Evolutionary conservation across 306 rosid genomes (phyloP).

Genomic region (Vigna nakashimae): DNA sequence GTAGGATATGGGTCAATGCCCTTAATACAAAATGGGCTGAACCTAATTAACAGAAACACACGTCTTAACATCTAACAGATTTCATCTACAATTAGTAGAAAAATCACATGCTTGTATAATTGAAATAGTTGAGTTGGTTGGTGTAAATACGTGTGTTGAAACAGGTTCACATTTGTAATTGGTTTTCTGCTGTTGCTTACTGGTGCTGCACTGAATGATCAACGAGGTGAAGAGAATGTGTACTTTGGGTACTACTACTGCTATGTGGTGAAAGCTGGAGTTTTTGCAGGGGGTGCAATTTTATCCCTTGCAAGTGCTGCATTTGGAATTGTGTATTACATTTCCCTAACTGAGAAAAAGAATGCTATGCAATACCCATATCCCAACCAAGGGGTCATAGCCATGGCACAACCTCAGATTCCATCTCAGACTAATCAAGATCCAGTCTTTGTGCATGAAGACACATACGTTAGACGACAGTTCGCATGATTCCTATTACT

Average conservation of each 20-base stretch:
- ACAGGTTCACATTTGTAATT: slow-evolving; percentile 75
- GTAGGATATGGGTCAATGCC: no score
- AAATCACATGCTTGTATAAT: neutral
- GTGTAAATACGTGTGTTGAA: no score
- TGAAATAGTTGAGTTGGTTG: neutral
- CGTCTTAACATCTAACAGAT: no score
- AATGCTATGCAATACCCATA: slow-evolving; percentile 40
- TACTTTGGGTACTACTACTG: slow-evolving; percentile 73
- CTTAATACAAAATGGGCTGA: no score
- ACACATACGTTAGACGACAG: slow-evolving; percentile 84
- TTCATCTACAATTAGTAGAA: slow-evolving; percentile 1
- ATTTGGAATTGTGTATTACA: slow-evolving; percentile 72
- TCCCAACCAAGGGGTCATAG: slow-evolving; percentile 71
- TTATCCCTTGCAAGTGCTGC: slow-evolving; percentile 63
- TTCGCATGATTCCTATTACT: slow-evolving; percentile 59
- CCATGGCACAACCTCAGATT: slow-evolving; percentile 88
- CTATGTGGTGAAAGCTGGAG: slow-evolving; percentile 83
- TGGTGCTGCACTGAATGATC: slow-evolving; percentile 73
- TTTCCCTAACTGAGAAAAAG: slow-evolving; percentile 57
- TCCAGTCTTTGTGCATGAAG: slow-evolving; percentile 91
- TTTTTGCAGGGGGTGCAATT: slow-evolving; percentile 71
- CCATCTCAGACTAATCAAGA: slow-evolving; percentile 63
- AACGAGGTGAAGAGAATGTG: slow-evolving; percentile 54
- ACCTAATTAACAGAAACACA: no score
- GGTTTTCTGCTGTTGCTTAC: slow-evolving; percentile 75